Conservation (phyloP, 208 protist species). For the Leishmania arabica region DNA sequence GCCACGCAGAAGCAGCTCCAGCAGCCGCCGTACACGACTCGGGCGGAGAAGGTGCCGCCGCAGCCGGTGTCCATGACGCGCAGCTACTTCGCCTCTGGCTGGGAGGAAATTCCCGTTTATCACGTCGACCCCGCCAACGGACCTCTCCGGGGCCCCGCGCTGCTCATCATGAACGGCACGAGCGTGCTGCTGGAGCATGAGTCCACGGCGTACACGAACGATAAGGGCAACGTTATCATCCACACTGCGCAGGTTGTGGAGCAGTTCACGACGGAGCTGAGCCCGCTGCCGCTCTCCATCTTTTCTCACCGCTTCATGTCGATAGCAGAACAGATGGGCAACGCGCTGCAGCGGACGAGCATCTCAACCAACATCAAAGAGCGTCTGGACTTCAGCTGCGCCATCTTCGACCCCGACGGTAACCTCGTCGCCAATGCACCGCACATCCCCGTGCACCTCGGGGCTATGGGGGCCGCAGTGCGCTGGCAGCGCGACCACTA, state of each 20-base stretch:
- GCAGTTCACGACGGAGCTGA: conserved; percentile 57
- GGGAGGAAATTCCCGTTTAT: conserved; percentile 71
- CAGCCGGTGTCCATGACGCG: conserved; percentile 24
- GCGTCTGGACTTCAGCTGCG: conserved; percentile 90
- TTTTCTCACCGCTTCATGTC: conserved; percentile 97
- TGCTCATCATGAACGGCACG: conserved; percentile 90
- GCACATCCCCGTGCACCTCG: conserved; percentile 96
- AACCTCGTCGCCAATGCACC: conserved; percentile 96
- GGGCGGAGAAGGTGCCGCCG: conserved; percentile 20
- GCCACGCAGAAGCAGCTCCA: conserved; percentile 16
- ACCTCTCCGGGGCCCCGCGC: conserved; percentile 81
- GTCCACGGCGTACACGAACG: conserved; percentile 76
- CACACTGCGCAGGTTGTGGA: conserved; percentile 44
- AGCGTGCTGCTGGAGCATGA: conserved; percentile 92
- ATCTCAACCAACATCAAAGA: conserved; percentile 98
- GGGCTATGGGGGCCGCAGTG: conserved; percentile 94
- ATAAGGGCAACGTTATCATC: conserved; percentile 82
- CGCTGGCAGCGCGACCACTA: conserved; percentile 74
- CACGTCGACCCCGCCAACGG: conserved; percentile 40
- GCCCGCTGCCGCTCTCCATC: conserved; percentile 89
- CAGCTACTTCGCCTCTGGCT: conserved; percentile 53
- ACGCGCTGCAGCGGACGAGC: conserved; percentile 93
- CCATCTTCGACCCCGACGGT: conserved; percentile 90
- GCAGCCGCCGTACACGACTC: conserved; percentile 42
- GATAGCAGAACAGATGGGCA: conserved; percentile 98